These are phyloP conservation scores for Suillus ampliporus DNA, from an alignment of 768 basidiomycete genomes.

Conservation along the genomic window DNA sequence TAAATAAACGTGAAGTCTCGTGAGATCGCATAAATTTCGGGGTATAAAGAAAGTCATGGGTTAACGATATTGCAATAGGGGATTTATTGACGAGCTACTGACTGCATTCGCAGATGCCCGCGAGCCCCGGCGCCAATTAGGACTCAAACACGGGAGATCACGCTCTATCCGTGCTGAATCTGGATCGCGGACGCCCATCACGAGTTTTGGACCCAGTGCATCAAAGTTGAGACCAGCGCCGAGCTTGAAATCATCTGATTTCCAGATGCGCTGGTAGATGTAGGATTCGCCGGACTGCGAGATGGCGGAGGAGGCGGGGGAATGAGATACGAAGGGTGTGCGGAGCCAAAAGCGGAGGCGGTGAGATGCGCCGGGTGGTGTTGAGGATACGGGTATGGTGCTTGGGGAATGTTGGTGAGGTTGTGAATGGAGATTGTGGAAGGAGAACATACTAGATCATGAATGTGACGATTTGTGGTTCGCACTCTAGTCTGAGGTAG, in stretches of 20 bases:
- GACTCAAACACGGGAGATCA: conserved; percentile 10
- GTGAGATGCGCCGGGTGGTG: conserved; percentile 62
- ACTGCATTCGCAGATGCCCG: conserved; percentile 15
- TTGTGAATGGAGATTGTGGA: conserved; percentile 7
- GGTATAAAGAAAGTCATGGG: neutral
- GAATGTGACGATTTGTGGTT: conserved; percentile 59
- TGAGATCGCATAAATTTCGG: neutral
- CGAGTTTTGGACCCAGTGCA: conserved; percentile 50
- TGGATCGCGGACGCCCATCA: conserved; percentile 49
- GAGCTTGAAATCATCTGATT: conserved; percentile 64
- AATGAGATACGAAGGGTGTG: conserved; percentile 42
- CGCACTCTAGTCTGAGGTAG: conserved; percentile 56
- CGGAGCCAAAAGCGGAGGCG: conserved; percentile 69
- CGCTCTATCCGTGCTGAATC: conserved; percentile 16
- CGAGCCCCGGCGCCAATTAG: conserved; percentile 14
- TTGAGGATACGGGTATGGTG: conserved; percentile 58
- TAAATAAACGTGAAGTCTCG: neutral
- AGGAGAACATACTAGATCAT: conserved; percentile 58
- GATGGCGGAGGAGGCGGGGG: conserved; percentile 34
- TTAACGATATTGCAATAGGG: conserved; percentile 16
- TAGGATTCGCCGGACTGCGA: conserved; percentile 53
- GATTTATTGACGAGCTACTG: neutral
- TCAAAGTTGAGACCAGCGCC: conserved; percentile 62
- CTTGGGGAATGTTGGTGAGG: conserved; percentile 34
- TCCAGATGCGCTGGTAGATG: conserved; percentile 71